Evolutionary conservation across 768 basidiomycete genomes (phyloP), one percentile per base, ranked within the genome.

Genomic region (Kondoa malvinella): DNA sequence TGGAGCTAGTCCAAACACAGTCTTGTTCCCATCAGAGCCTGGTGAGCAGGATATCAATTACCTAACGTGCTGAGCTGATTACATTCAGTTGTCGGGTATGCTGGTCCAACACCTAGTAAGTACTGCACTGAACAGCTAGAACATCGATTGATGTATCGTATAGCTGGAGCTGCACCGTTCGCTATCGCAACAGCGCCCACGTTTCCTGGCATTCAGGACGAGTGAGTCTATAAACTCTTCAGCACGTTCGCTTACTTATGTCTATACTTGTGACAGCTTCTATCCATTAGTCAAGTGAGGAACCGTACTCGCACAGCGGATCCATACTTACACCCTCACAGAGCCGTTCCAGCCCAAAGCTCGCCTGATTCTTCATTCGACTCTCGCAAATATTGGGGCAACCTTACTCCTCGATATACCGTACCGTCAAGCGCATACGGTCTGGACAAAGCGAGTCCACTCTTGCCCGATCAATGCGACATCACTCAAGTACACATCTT

Each of bases 351-450:
- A 27, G 56, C 21, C 15, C 21, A 66, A 17, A n/a, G 56, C 59
- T 27, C 3, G 15, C 4, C 14, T 15, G 14, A 2, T 21, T 59
- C 56, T 26, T 26, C 29, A 16, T 59, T 17, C 59, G 31, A 67
- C 15, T 75, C 32, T 69, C 69, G 69, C 67, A 70, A 74, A 64
- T 69, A 75, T 66, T 76, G 76, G 75, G 77, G 77, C 29, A 76
- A 77, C 67, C 70, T 77, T 12, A 57, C 68, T 1, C 76, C 77
- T 8, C 71, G 71, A 70, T 77, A 74, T 68, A 71, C 73, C 26
- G 77, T 78, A 61, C 34, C 66, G 12, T 74, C 73, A 12, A 66
- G 69, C 14, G 60, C 66, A 31, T 78, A 77, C 65, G 77, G 77
- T 31, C 71, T 78, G 12, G 65, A 66, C 50, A 59, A 72, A 3